Conservation (phyloP, 225 moss, liverwort and hornwort genomes). For the Polytrichum commune region DNA sequence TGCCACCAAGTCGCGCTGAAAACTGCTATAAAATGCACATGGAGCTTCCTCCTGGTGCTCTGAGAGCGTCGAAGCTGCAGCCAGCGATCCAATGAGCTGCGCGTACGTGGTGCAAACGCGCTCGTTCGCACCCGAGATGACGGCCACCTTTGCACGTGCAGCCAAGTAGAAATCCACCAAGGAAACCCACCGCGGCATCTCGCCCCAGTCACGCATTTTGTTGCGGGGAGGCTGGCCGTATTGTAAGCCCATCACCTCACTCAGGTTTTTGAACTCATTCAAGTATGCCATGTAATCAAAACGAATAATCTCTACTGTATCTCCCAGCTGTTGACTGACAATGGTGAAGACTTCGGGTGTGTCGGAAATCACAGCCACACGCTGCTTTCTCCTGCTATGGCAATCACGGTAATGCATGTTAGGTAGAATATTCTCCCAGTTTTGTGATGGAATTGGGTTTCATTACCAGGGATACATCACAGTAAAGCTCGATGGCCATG, state of each 20-base stretch:
- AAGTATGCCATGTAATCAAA: conserved; percentile 56
- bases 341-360: conserved; percentile 57
- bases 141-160: conserved; percentile 56
- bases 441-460: too few relatives aligned
- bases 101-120: conserved; percentile 75
- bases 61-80: conserved; percentile 61
- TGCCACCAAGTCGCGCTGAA: conserved; percentile 41
- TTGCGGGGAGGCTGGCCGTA: conserved; percentile 55
- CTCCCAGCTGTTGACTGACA: conserved; percentile 26
- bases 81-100: conserved; percentile 69
- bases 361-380: conserved; percentile 67
- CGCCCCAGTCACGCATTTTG: conserved; percentile 72
- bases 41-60: conserved; percentile 11
- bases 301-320: conserved; percentile 9
- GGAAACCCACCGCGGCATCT: conserved; percentile 80
- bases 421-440: too few relatives aligned
- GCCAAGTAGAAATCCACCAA: conserved; percentile 59
- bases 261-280: conserved; percentile 32
- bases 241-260: conserved; percentile 50
- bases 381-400: conserved; percentile 33
- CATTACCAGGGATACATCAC: too few relatives aligned
- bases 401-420: too few relatives aligned
- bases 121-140: conserved; percentile 66
- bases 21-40: conserved; percentile 61
- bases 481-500: too few relatives aligned